Conservation (phyloP, 306 rosid species). For the Medicago ruthenica region DNA sequence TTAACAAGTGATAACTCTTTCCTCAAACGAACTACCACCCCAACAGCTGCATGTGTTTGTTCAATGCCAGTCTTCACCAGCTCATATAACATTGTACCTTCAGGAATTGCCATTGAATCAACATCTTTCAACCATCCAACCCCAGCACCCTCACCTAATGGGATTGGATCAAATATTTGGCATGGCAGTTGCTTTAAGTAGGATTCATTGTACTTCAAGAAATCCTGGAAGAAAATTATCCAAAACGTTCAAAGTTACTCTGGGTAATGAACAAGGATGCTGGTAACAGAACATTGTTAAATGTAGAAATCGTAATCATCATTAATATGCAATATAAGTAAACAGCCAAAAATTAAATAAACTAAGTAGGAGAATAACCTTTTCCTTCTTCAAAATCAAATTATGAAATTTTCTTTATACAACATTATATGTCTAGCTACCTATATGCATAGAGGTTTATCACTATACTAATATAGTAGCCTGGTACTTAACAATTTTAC, state of each 20-base stretch:
- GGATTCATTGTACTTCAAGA: constrained; percentile 80
- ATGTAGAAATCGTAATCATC: neutral
- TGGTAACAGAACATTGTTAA: neutral
- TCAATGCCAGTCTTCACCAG: constrained; percentile 84
- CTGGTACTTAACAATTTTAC: neutral
- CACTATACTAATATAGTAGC: neutral
- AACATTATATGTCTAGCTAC: neutral
- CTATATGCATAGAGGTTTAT: neutral
- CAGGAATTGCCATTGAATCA: constrained; percentile 76
- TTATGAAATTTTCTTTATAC: neutral
- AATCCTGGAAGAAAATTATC: constrained; percentile 70
- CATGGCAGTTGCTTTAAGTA: constrained; percentile 63
- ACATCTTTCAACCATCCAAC: constrained; percentile 92
- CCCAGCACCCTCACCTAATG: constrained; percentile 95
- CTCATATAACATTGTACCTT: constrained; percentile 81
- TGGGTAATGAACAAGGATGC: constrained; percentile 13
- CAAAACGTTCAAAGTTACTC: constrained; percentile 35
- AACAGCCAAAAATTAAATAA: constrained; percentile 19
- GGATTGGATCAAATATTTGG: constrained; percentile 81
- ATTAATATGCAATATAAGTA: neutral
- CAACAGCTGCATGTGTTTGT: constrained; percentile 93
- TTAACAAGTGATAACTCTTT: constrained; percentile 90
- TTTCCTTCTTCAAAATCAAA: constrained; percentile 6
- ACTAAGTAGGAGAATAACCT: neutral
- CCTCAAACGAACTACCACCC: constrained; percentile 89